Conservation (phyloP, 1,284 basidiomycete genomes). For the Microbotryomycetes sp. region DNA sequence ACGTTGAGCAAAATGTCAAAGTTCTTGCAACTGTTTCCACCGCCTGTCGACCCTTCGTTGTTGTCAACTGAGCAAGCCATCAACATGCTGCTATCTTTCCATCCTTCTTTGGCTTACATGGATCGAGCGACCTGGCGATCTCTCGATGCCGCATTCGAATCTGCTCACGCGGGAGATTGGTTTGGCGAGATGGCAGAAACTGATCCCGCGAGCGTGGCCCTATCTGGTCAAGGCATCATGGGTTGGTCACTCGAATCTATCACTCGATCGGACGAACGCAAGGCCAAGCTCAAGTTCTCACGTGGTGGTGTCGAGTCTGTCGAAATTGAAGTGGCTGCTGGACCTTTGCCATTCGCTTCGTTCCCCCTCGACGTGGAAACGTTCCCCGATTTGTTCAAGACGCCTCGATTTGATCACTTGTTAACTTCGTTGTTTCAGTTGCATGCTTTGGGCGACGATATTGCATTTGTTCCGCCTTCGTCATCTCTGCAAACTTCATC, state of each 20-base stretch:
- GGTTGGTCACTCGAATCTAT: conserved; percentile 14
- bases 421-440: conserved; percentile 42
- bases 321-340: conserved; percentile 8
- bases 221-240: conserved; percentile 8
- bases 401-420: conserved; percentile 40
- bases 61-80: conserved; percentile 4
- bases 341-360: conserved; percentile 8
- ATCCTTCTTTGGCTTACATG: conserved; percentile 18
- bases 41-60: background rate
- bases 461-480: conserved; percentile 15
- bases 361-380: conserved; percentile 3
- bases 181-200: conserved; percentile 4
- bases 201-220: background rate
- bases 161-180: conserved; percentile 10
- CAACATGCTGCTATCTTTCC: conserved; percentile 14
- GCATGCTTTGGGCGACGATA: conserved; percentile 37
- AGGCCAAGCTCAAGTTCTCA: conserved; percentile 9
- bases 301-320: conserved; percentile 2
- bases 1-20: conserved; percentile 19
- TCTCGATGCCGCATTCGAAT: conserved; percentile 11
- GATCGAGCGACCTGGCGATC: background rate
- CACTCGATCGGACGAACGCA: background rate
- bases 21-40: conserved; percentile 28
- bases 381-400: conserved; percentile 29
- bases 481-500: conserved; percentile 33